A percentile compares a stretch with the other conserved stretches of the same genome.
Evolutionary conservation across 495 filamentous ascomycete species (phyloP).

Genomic region (Penicillium chermesinum): DNA sequence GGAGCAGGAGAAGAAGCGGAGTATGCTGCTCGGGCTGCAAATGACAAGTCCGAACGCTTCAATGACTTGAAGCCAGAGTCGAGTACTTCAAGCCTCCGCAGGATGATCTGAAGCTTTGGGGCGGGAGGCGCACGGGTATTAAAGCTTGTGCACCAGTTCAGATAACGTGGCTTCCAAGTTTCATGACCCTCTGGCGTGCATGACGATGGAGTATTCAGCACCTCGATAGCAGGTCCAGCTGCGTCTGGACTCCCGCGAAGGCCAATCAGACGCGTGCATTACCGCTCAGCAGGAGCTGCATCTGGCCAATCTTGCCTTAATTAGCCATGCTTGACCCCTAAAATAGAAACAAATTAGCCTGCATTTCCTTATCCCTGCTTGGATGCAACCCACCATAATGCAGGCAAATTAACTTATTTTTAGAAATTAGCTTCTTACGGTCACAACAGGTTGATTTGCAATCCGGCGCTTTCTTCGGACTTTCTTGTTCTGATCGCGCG

Average conservation of each 20-base stretch:
- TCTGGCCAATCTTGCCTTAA: slow-evolving; percentile 16
- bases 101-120: slow-evolving; percentile 2
- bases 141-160: slow-evolving; percentile 14
- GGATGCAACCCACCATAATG: slow-evolving; percentile 10
- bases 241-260: slow-evolving; percentile 3
- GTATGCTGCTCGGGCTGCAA: background rate
- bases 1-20: background rate
- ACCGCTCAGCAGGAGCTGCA: slow-evolving; percentile 18
- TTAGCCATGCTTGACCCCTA: slow-evolving; percentile 13
- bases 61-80: background rate
- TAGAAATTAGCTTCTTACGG: slow-evolving; percentile 3
- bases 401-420: slow-evolving; percentile 16
- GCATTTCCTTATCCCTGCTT: background rate
- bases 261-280: slow-evolving; percentile 16
- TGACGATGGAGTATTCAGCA: slow-evolving; percentile 8
- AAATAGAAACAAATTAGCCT: slow-evolving; percentile 27
- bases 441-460: background rate
- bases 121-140: slow-evolving; percentile 25
- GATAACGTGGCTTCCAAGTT: slow-evolving; percentile 1
- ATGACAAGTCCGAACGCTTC: too few species aligned
- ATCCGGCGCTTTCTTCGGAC: background rate
- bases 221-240: slow-evolving; percentile 2
- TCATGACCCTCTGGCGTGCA: slow-evolving; percentile 9
- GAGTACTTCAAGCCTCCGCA: background rate
- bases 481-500: too few species aligned